Evolutionary conservation across 164 flowering plant genomes (phyloP).

Genomic region (Tetrastigma voinierianum): DNA sequence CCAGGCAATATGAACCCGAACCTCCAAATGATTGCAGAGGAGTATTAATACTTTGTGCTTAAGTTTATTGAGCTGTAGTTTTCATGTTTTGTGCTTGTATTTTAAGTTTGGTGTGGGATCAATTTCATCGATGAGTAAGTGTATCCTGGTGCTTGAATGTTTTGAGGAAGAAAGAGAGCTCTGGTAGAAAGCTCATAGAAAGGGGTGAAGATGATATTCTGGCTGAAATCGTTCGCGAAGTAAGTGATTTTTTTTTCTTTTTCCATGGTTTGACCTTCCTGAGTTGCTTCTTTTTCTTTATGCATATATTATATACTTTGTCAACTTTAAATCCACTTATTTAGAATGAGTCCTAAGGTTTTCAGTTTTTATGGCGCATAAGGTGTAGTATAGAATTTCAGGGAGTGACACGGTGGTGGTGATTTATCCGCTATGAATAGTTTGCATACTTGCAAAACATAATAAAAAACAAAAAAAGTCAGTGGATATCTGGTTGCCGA

Average conservation of each 20-base stretch:
- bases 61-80: background rate
- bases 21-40: slow-evolving; percentile 55
- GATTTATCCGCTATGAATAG: too few species aligned
- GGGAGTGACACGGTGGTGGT: too few species aligned
- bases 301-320: background rate
- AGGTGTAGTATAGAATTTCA: too few species aligned
- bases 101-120: background rate
- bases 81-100: background rate
- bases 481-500: too few species aligned
- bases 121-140: background rate
- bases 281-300: background rate
- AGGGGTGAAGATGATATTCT: slow-evolving; percentile 96
- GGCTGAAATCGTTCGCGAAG: slow-evolving; percentile 99
- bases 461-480: too few species aligned
- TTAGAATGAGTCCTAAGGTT: too few species aligned
- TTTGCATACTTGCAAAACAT: too few species aligned
- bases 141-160: slow-evolving; percentile 3
- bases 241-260: slow-evolving; percentile 32
- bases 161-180: slow-evolving; percentile 97
- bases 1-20: slow-evolving; percentile 57
- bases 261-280: background rate
- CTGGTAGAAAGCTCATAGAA: slow-evolving; percentile 90
- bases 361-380: too few species aligned
- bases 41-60: slow-evolving; percentile 47
- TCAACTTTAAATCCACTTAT: too few species aligned